Conservation (phyloP, 345 rosid species). For the Salix brachista region DNA sequence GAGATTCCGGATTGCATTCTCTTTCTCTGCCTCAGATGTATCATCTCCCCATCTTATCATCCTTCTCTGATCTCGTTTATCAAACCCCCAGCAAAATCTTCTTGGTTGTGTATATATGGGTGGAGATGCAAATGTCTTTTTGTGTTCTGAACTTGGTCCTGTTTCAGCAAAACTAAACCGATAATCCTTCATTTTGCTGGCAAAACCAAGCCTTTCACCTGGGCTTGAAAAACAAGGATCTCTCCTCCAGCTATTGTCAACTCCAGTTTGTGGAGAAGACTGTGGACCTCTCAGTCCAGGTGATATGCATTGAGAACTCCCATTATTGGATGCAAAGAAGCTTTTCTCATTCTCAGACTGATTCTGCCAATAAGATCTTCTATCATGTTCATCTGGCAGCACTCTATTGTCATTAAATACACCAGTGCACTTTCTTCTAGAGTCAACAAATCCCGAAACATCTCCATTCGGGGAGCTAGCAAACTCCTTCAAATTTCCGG, state of each 20-base stretch:
- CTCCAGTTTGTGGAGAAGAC: background rate
- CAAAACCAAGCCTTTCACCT: background rate
- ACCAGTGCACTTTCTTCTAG: background rate
- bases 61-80: slow-evolving; percentile 13
- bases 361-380: background rate
- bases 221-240: slow-evolving; percentile 21
- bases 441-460: background rate
- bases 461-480: background rate
- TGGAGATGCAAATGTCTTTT: slow-evolving; percentile 20
- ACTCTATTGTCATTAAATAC: background rate
- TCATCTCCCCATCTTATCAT: slow-evolving; percentile 21
- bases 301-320: slow-evolving; percentile 13
- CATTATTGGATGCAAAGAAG: slow-evolving; percentile 6
- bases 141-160: background rate
- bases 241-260: slow-evolving; percentile 15
- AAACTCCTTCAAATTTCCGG: slow-evolving; percentile 8
- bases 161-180: background rate
- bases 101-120: slow-evolving; percentile 26
- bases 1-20: slow-evolving; percentile 14
- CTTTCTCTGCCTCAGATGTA: background rate
- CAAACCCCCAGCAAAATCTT: background rate
- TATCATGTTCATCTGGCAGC: slow-evolving; percentile 1
- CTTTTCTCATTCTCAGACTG: slow-evolving; percentile 10
- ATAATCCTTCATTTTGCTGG: slow-evolving; percentile 23
- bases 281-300: slow-evolving; percentile 8